Evolutionary conservation across 192 early-diverging fungal genomes (phyloP).

Genomic region (Helicostylum pulchrum): DNA sequence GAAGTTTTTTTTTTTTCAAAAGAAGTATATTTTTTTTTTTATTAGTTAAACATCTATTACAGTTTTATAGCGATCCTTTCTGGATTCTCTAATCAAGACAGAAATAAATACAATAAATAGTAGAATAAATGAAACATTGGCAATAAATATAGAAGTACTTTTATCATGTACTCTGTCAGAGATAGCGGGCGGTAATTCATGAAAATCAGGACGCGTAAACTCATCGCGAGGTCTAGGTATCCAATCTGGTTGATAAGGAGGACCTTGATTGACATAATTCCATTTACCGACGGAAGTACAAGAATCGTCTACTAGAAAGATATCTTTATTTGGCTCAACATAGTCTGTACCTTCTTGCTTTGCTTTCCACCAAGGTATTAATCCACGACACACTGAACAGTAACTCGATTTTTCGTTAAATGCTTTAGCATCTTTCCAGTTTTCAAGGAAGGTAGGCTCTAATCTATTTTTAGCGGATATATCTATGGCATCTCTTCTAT

Average conservation of each 20-base stretch:
- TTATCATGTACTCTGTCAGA: too few relatives aligned
- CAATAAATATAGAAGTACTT: too few relatives aligned
- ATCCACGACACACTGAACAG: constrained; percentile 16
- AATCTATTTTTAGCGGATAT: constrained; percentile 4
- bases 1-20: too few relatives aligned
- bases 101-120: too few relatives aligned
- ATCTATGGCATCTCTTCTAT: neutral
- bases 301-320: constrained; percentile 4
- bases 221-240: neutral
- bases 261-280: constrained; percentile 1
- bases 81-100: too few relatives aligned
- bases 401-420: neutral
- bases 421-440: constrained; percentile 10
- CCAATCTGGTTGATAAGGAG: constrained; percentile 3
- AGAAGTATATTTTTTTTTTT: too few relatives aligned
- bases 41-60: too few relatives aligned
- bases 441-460: neutral
- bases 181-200: too few relatives aligned
- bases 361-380: constrained; percentile 2
- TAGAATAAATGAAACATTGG: too few relatives aligned
- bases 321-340: neutral
- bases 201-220: neutral
- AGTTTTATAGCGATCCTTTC: too few relatives aligned
- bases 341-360: neutral
- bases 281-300: constrained; percentile 8